Evolutionary conservation across 257 asterid species (phyloP), one percentile per base, ranked within the genome.

Genomic region (Nicotiana knightiana): DNA sequence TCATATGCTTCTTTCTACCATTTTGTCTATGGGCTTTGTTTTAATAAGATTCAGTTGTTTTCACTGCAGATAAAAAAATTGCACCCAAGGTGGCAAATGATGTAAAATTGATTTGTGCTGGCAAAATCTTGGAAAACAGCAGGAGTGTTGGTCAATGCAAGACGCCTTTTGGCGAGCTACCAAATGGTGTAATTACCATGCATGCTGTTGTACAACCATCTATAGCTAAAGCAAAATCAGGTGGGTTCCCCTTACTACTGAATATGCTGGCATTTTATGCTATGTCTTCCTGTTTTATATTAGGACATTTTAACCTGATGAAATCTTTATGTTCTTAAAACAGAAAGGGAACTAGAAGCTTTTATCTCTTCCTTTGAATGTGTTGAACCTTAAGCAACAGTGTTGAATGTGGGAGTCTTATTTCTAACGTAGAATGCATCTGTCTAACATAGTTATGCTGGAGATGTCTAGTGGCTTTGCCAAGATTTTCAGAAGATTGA

Each of bases 201-300:
- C 98, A 93, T 82, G 97, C 95, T 83, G 98, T 93, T 82, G 97
- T 93, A 66, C 97, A 94, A 87, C 95, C 95, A 81, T 89, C 98
- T 84, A 61, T 93, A 80, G 90, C 94, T 32, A 94, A 91, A 88
- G 89, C 88, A 54, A 94, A 91, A 82, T 90, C 95, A 86, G 97
- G 98, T 94, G 53, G 65, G 64, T 76, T 66, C 62, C 66, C 76
- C 84, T 79, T 78, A 51, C 62, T 71, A 16, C 2, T 10, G 54
- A 9, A 46, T 71, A 54, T 77, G 68, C 58, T 67, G 58, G 26
- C 13, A 24, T 82, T 24, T 53, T 28, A 39, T 82, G 58, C 9
- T 8, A 28, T 48, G 16, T 43, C 51, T 58, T 67, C 16, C 71
- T 53, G 18, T 43, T 54, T 0, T 5, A 53, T 53, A 15, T 53